Percentiles rank a stretch among this genome's conserved stretches.
phyloP scores from a whole-genome alignment of 345 rosid species.

The Cochlearia excelsa region DNA sequence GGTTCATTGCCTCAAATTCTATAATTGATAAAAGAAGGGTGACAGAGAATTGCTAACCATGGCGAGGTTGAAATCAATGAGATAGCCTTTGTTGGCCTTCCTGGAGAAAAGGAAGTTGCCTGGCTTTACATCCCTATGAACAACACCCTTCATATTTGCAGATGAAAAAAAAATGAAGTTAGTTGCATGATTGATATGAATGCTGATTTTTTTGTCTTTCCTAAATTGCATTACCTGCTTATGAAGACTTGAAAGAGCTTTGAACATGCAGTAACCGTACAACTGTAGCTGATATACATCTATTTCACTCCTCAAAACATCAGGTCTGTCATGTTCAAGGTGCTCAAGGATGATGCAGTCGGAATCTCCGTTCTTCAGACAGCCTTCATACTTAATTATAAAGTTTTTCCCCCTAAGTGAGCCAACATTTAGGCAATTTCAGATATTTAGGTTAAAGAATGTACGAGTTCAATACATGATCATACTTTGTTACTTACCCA shows the following conservation, averaged over 20 bases:
- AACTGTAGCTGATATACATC: constrained; percentile 64
- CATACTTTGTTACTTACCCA: constrained; percentile 69
- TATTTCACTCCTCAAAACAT: constrained; percentile 79
- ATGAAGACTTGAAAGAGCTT: constrained; percentile 82
- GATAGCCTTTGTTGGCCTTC: constrained; percentile 71
- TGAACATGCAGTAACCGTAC: constrained; percentile 87
- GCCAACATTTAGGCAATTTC: constrained; percentile 16
- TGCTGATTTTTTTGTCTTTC: not conserved
- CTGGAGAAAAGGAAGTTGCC: constrained; percentile 93
- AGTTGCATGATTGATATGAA: constrained; percentile 14
- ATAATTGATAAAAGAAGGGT: constrained; percentile 7
- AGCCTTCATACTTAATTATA: constrained; percentile 72
- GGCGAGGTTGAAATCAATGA: constrained; percentile 95
- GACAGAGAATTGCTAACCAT: constrained; percentile 52
- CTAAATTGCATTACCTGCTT: constrained; percentile 54
- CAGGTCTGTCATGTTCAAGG: constrained; percentile 93
- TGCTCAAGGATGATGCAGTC: constrained; percentile 89
- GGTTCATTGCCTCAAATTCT: constrained; percentile 11
- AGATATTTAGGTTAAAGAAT: constrained; percentile 5
- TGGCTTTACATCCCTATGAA: constrained; percentile 96
- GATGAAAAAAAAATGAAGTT: constrained; percentile 14
- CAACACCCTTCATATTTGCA: constrained; percentile 56
- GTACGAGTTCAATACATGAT: constrained; percentile 8
- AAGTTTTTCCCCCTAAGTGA: constrained; percentile 76
- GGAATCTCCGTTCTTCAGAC: constrained; percentile 63